Base-by-base conservation (phyloP, 129 eudicot genomes). In the Dittrichia graveolens region DNA sequence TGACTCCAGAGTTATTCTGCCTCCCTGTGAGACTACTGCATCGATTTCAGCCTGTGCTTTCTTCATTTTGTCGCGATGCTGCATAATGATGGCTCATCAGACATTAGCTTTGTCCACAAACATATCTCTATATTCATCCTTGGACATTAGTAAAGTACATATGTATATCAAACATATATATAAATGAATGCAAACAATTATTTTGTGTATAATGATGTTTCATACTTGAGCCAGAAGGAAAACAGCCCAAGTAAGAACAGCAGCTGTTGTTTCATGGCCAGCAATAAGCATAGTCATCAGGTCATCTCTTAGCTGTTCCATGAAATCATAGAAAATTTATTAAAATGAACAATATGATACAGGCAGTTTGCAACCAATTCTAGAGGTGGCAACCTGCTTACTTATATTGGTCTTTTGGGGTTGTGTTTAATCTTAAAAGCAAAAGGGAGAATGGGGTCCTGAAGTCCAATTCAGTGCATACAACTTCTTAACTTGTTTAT, bases 211-310 rank as follows among this genome's bases (percentile, higher is more conserved):
- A 57, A 52, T 3, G 19, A 42, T 24, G 38, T 43, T 60, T 6
- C 79, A 40, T 80, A 93, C 98, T 71, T 95, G 96, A 40, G 94
- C 97, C 37, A 95, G 90, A 77, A 95, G 97, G 82, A 76, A 95
- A 79, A 90, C 78, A 18, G 97, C 88, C 99, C 99, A 95, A 4
- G 99, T 95, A 75, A 88, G 99, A 65, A 90, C 97, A 48, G 97
- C 99, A 50, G 99, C 99, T 4, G 99, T 95, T 61, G 99, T 95
- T 86, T 95, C 99, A 73, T 95, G 99, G 71, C 99, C 99, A 75
- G 97, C 97, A 79, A 95, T 95, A 63, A 95, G 96, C 99, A 95
- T 95, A 0, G 99, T 95, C 99, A 95, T 95, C 74, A 95, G 68
- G 81, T 95, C 99, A 76, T 95, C 99, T 76, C 99, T 83, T 43